phyloP scores from a whole-genome alignment of 495 filamentous ascomycete genomes.

The Lophium mytilinum region DNA sequence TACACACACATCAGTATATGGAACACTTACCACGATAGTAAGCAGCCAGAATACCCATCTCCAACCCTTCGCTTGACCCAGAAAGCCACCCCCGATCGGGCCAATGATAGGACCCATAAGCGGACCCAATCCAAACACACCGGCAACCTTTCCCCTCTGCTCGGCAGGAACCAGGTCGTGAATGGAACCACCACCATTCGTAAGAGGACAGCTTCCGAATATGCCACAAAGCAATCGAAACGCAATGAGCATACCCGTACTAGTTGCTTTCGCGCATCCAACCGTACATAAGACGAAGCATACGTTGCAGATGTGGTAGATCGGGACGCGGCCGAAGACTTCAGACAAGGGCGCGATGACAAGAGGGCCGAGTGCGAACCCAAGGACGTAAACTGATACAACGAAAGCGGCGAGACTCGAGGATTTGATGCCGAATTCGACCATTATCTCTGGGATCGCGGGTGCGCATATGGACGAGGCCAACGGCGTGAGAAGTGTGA shows the following conservation, averaged over 20 bases:
- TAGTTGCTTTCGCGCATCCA: constrained; percentile 24
- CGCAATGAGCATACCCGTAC: constrained; percentile 17
- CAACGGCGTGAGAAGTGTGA: constrained; percentile 10
- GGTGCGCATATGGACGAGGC: constrained; percentile 16
- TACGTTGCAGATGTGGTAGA: constrained; percentile 23
- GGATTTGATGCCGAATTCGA: constrained; percentile 8
- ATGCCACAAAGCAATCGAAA: constrained; percentile 31
- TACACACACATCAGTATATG: not conserved
- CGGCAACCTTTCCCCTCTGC: constrained; percentile 21
- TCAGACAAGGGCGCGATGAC: constrained; percentile 22
- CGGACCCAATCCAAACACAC: constrained; percentile 25
- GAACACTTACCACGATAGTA: constrained; percentile 20
- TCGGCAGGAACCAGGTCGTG: constrained; percentile 23
- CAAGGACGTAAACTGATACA: constrained; percentile 28
- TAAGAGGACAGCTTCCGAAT: constrained; percentile 25
- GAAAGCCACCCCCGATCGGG: constrained; percentile 31
- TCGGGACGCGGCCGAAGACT: constrained; percentile 15
- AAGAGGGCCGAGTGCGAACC: constrained; percentile 26
- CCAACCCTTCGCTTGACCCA: constrained; percentile 22
- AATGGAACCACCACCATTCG: constrained; percentile 24
- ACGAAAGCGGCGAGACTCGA: constrained; percentile 2
- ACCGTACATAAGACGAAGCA: constrained; percentile 28
- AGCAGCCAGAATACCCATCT: constrained; percentile 27
- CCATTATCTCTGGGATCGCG: constrained; percentile 5
- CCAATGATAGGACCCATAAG: constrained; percentile 24